These are phyloP conservation scores for Cymbopogon flexuosus DNA, from an alignment of 202 grass and related monocot genomes.

Conservation along the genomic window DNA sequence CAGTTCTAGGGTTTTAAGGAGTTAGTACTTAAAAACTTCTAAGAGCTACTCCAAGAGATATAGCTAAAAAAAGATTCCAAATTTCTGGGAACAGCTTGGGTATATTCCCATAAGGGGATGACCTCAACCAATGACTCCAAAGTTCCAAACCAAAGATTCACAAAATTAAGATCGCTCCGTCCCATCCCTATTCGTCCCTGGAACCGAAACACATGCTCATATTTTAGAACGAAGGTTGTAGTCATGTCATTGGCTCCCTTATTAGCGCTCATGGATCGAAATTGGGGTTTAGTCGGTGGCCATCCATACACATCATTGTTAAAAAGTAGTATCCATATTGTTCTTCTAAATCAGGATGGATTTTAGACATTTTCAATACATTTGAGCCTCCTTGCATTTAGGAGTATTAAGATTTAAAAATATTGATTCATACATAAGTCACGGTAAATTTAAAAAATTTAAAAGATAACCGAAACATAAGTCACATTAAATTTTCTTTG, in stretches of 20 bases:
- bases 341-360: background rate
- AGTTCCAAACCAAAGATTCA: background rate
- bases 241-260: background rate
- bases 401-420: background rate
- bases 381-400: background rate
- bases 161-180: background rate
- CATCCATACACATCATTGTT: background rate
- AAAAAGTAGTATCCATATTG: background rate
- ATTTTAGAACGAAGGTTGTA: background rate
- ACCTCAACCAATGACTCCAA: background rate
- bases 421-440: background rate
- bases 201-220: background rate
- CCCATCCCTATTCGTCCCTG: background rate
- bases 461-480: background rate
- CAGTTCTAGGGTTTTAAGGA: too few species aligned
- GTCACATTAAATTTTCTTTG: background rate
- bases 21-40: too few species aligned
- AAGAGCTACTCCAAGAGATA: too few species aligned
- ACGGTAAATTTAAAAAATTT: background rate
- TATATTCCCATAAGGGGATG: too few species aligned
- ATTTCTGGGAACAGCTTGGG: background rate
- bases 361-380: background rate
- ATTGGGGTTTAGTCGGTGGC: background rate
- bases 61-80: too few species aligned
- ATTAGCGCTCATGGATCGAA: background rate